Percentiles rank a stretch among this genome's conserved stretches.
Conservation (phyloP, 2,329 filamentous ascomycete genomes). For the Paracamarosporium sp. region DNA sequence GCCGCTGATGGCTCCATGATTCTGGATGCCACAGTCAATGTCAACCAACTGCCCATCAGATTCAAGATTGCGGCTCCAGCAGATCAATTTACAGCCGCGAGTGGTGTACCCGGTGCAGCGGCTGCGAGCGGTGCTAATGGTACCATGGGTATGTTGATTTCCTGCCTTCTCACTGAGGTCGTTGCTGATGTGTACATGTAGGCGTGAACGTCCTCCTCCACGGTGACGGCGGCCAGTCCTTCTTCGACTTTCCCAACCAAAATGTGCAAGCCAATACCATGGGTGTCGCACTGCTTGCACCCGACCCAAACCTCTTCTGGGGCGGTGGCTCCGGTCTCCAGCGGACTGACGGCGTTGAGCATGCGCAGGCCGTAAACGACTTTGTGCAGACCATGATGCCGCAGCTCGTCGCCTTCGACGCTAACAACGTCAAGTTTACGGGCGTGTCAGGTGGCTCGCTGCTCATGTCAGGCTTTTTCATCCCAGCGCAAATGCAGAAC, state of each 20-base stretch:
- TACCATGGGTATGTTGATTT: slow-evolving; percentile 36
- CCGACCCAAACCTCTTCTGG: slow-evolving; percentile 63
- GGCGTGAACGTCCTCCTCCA: slow-evolving; percentile 66
- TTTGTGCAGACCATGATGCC: slow-evolving; percentile 59
- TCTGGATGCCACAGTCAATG: slow-evolving; percentile 60
- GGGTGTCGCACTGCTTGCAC: slow-evolving; percentile 62
- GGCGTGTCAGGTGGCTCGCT: slow-evolving; percentile 64
- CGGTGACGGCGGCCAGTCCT: slow-evolving; percentile 66
- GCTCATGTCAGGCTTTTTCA: slow-evolving; percentile 63
- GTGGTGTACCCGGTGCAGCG: slow-evolving; percentile 57
- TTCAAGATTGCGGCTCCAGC: slow-evolving; percentile 64
- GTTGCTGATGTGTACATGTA: neutral
- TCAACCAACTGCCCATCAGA: slow-evolving; percentile 63
- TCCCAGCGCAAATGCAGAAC: slow-evolving; percentile 62
- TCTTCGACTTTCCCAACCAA: slow-evolving; percentile 65
- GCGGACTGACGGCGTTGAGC: slow-evolving; percentile 62
- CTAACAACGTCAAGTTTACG: slow-evolving; percentile 62
- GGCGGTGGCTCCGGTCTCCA: slow-evolving; percentile 61
- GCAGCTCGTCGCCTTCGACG: slow-evolving; percentile 61
- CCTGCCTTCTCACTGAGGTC: neutral
- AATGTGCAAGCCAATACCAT: slow-evolving; percentile 59
- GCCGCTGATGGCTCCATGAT: slow-evolving; percentile 64
- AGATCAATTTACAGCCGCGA: slow-evolving; percentile 58
- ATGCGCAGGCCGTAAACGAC: slow-evolving; percentile 63
- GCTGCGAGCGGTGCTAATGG: slow-evolving; percentile 39